A percentile compares a stretch with the other conserved stretches of the same genome.
Conservation (phyloP, 2,329 filamentous ascomycete species). For the Metarhizium humberi region DNA sequence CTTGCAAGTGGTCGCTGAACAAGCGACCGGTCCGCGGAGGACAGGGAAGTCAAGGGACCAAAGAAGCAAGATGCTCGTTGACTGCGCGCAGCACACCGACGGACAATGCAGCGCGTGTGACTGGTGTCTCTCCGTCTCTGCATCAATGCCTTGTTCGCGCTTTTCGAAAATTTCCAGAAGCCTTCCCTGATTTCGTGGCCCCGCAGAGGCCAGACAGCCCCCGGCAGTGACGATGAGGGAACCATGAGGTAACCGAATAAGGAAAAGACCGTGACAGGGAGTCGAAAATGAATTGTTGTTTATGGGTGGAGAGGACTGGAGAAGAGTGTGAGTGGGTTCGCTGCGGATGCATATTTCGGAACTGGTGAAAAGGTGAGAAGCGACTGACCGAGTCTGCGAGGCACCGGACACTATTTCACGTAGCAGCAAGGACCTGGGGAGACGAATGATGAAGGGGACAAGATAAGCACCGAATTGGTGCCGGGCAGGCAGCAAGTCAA, state of each 20-base stretch:
- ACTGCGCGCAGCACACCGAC: too few relatives aligned
- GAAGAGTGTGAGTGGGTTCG: background rate
- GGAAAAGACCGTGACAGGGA: background rate
- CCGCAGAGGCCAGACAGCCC: background rate
- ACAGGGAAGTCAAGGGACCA: background rate
- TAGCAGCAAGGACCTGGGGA: background rate
- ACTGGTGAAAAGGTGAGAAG: background rate
- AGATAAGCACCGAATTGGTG: too few relatives aligned
- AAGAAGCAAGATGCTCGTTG: background rate
- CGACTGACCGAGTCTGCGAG: background rate
- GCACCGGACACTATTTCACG: too few relatives aligned
- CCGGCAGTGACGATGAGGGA: background rate
- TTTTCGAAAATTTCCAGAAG: constrained; percentile 1
- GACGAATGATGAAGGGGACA: too few relatives aligned
- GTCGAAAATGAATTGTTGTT: background rate
- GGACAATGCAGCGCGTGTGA: background rate
- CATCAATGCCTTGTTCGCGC: background rate
- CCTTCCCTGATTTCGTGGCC: background rate
- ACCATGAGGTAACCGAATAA: background rate
- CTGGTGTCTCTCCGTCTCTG: background rate
- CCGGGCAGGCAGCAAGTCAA: too few relatives aligned
- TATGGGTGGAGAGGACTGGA: background rate
- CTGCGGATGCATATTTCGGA: background rate
- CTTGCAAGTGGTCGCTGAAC: too few relatives aligned
- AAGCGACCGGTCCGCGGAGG: background rate